Evolutionary conservation across 345 rosid genomes (phyloP).

Genomic region (Eucalyptus erythrocorys): DNA sequence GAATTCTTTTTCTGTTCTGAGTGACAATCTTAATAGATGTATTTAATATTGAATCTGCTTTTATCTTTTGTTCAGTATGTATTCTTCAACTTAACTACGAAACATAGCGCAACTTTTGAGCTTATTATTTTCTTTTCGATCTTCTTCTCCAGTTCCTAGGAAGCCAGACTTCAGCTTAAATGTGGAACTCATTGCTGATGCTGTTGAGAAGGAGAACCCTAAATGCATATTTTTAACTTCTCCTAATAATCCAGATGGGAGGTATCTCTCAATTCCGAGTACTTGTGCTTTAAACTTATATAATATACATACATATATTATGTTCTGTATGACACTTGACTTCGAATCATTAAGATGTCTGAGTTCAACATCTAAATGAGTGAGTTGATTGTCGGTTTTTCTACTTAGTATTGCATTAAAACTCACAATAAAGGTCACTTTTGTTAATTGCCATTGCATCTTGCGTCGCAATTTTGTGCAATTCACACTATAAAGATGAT

Average conservation of each 20-base stretch:
- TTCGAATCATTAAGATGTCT: background rate
- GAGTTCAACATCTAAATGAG: background rate
- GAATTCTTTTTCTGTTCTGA: background rate
- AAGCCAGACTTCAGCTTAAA: conserved; percentile 84
- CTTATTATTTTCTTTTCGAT: background rate
- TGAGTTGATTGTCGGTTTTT: background rate
- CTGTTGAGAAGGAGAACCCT: conserved; percentile 58
- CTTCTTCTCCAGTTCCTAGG: conserved; percentile 46
- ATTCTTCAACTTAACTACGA: background rate
- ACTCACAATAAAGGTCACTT: background rate
- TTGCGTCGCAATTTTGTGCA: background rate
- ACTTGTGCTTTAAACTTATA: background rate
- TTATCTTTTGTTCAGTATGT: background rate
- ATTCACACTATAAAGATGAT: background rate
- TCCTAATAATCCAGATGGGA: conserved; percentile 98
- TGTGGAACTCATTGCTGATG: conserved; percentile 59
- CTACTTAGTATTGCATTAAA: background rate
- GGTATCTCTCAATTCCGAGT: conserved; percentile 20
- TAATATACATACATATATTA: background rate
- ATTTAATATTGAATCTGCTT: background rate
- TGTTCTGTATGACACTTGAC: background rate
- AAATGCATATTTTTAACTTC: conserved; percentile 94
- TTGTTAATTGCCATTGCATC: background rate
- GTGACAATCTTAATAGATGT: background rate
- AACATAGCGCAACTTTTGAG: background rate